Percentiles rank a stretch among this genome's conserved stretches.
Conservation (phyloP, 805 yeast species). For the Citeromyces nyonsensis region DNA sequence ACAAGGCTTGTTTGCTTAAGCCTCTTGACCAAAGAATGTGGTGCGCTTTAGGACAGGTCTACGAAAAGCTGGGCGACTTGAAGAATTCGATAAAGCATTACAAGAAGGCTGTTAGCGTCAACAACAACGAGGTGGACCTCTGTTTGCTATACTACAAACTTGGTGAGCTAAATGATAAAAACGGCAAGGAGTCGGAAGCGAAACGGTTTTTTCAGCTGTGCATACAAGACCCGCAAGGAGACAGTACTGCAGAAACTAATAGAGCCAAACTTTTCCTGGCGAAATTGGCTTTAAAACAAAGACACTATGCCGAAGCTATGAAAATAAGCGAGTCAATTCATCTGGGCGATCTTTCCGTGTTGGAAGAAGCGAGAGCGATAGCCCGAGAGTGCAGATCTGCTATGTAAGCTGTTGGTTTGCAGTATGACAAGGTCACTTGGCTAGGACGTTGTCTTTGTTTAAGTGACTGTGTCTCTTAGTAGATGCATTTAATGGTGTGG, state of each 20-base stretch:
- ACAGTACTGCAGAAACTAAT: slow-evolving; percentile 55
- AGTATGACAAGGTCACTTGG: no score
- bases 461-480: no score
- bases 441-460: no score
- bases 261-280: slow-evolving; percentile 86
- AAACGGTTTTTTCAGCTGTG: slow-evolving; percentile 51
- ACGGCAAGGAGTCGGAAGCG: slow-evolving; percentile 37
- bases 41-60: slow-evolving; percentile 89
- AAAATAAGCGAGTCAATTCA: slow-evolving; percentile 57
- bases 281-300: slow-evolving; percentile 35
- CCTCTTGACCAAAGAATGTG: slow-evolving; percentile 91
- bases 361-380: slow-evolving; percentile 79
- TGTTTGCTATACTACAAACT: slow-evolving; percentile 39
- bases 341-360: slow-evolving; percentile 66
- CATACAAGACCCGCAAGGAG: slow-evolving; percentile 47
- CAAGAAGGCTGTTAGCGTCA: slow-evolving; percentile 52
- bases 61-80: slow-evolving; percentile 56
- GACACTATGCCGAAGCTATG: slow-evolving; percentile 54
- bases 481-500: no score
- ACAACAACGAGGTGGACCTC: slow-evolving; percentile 29
- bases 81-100: slow-evolving; percentile 71
- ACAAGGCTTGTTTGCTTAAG: slow-evolving; percentile 74
- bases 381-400: slow-evolving; percentile 63
- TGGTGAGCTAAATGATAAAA: slow-evolving; percentile 49
- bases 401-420: slow-evolving; percentile 13